phyloP scores from a whole-genome alignment of 768 basidiomycete genomes.

The Macrolepiota fuliginosa region DNA sequence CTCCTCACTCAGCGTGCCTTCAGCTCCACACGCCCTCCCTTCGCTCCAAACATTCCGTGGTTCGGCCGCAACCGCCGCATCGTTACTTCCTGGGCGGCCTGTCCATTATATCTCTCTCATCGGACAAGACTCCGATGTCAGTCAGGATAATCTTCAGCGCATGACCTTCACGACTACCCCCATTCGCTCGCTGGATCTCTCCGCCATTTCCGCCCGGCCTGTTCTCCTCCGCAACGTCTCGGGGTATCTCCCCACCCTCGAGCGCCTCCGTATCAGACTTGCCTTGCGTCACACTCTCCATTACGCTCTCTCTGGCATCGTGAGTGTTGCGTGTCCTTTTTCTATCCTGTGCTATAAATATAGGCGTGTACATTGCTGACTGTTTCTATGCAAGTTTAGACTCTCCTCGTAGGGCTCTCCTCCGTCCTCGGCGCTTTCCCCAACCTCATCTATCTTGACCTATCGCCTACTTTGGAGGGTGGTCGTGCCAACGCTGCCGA shows the following conservation, averaged over 20 bases:
- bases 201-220: constrained; percentile 57
- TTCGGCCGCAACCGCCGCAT: constrained; percentile 54
- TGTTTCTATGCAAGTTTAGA: constrained; percentile 31
- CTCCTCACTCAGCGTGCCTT: constrained; percentile 36
- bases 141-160: constrained; percentile 45
- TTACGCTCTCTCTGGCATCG: constrained; percentile 61
- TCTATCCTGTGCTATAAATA: constrained; percentile 11
- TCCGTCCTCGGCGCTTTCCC: constrained; percentile 51
- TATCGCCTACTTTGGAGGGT: constrained; percentile 56
- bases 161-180: constrained; percentile 49
- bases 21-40: constrained; percentile 38
- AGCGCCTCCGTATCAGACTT: constrained; percentile 51
- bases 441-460: constrained; percentile 50
- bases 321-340: constrained; percentile 34
- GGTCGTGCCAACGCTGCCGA: constrained; percentile 42
- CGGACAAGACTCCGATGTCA: constrained; percentile 55
- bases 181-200: constrained; percentile 55
- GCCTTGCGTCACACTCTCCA: constrained; percentile 67
- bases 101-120: constrained; percentile 54
- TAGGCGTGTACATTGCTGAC: constrained; percentile 3
- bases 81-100: constrained; percentile 59
- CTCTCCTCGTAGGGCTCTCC: constrained; percentile 58
- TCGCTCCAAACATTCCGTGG: constrained; percentile 56
- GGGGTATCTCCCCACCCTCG: constrained; percentile 45
- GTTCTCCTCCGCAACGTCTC: constrained; percentile 55